Evolutionary conservation across 2,329 filamentous ascomycete species (phyloP).

Genomic region (Phyllachora maydis): DNA sequence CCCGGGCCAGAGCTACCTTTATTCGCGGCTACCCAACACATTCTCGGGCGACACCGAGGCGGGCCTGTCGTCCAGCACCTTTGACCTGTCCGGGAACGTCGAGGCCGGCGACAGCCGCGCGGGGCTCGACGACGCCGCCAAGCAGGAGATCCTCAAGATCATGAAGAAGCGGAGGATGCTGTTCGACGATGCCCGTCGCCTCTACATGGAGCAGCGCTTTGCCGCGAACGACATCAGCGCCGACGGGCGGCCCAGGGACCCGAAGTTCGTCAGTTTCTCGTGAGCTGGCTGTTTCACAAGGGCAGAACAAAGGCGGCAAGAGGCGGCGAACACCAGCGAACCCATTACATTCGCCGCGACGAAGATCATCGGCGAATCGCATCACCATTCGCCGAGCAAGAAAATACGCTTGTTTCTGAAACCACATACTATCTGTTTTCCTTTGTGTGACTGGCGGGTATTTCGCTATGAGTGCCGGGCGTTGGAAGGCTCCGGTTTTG

Average conservation of each 20-base stretch:
- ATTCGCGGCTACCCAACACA: conserved; percentile 53
- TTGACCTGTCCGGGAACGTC: conserved; percentile 67
- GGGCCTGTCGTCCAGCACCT: conserved; percentile 63
- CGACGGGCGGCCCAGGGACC: conserved; percentile 74
- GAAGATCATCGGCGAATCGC: no score
- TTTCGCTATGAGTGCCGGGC: no score
- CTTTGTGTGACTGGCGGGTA: no score
- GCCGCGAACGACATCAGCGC: conserved; percentile 71
- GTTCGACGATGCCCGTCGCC: conserved; percentile 79
- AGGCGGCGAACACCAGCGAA: no score
- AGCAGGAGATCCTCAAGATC: conserved; percentile 66
- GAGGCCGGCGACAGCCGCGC: conserved; percentile 56
- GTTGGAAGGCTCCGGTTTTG: no score
- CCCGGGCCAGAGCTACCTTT: conserved; percentile 40
- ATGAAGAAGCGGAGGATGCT: conserved; percentile 71
- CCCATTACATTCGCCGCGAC: no score
- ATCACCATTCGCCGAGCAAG: no score
- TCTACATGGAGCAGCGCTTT: conserved; percentile 74
- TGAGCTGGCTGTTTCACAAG: no score
- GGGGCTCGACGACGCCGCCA: conserved; percentile 63
- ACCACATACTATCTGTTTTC: no score
- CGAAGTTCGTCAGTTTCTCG: conserved; percentile 89
- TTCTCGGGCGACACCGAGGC: conserved; percentile 78
- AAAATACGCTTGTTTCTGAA: not conserved
- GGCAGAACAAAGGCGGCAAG: no score